Conservation (phyloP, 2,329 filamentous ascomycete genomes). For the Knufia petricola region DNA sequence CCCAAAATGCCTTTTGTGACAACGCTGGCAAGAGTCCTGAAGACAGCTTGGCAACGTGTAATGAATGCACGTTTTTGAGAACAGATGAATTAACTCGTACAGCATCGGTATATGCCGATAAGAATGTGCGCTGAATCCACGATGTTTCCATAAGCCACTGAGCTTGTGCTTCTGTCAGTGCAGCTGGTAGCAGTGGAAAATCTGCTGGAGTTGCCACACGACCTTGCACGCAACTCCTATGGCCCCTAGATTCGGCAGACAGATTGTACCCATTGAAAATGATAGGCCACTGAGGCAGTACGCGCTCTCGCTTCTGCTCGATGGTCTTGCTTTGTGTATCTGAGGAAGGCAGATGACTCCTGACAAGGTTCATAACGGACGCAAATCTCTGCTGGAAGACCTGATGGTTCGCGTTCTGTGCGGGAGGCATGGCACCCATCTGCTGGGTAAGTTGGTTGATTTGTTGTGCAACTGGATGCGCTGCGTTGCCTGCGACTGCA, state of each 20-base stretch:
- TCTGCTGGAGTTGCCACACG: conserved; percentile 20
- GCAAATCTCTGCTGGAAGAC: background rate
- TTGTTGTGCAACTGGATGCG: background rate
- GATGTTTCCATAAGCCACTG: conserved; percentile 60
- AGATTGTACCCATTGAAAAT: conserved; percentile 26
- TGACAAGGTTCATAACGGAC: background rate
- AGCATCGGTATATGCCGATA: conserved; percentile 57
- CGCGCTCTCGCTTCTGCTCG: background rate
- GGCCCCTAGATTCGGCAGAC: conserved; percentile 20
- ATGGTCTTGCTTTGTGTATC: background rate
- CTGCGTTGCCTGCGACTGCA: background rate
- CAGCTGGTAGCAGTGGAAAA: conserved; percentile 41
- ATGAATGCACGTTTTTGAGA: conserved; percentile 46
- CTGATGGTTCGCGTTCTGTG: background rate
- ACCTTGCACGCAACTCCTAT: conserved; percentile 18
- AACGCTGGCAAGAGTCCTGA: conserved; percentile 50
- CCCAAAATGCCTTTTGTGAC: conserved; percentile 52
- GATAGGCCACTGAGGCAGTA: conserved; percentile 20
- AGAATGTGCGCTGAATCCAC: conserved; percentile 59
- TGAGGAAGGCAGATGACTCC: background rate
- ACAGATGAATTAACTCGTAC: conserved; percentile 50
- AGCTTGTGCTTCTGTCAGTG: conserved; percentile 53
- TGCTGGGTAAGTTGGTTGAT: background rate
- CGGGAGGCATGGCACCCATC: background rate
- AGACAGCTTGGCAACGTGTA: conserved; percentile 57